Evolutionary conservation across 352 stramenopile genomes (phyloP), one percentile per base, ranked within the genome.

Genomic region (Phytophthora litchii): DNA sequence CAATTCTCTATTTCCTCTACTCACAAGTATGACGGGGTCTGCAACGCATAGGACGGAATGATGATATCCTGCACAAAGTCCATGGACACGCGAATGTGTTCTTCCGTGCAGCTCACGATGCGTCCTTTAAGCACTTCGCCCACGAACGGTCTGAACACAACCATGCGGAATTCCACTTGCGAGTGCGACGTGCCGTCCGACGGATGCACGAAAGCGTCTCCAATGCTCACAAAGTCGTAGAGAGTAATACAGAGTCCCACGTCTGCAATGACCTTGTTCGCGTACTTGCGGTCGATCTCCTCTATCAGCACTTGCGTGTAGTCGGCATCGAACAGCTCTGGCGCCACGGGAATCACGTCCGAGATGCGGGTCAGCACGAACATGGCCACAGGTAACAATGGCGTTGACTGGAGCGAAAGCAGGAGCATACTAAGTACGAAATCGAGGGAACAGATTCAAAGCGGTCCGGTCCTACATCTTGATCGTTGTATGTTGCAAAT

Each of bases 61-160:
- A 93, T 91, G 45, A 95, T 95, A 63, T 95, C 86, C 72, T 95
- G 86, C 52, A 95, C 80, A 72, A 95, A 95, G 59, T 95, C 86
- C 80, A 95, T 95, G 11, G 83, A 91, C n/a, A 95, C 81, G 54
- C 88, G 80, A 44, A 96, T 93, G 66, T 94, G 84, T 53, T 95
- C 83, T 58, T 94, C 87, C 32, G 89, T 95, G 67, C 88, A 95
- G 72, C 83, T 94, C 43, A 94, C 79, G 59, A 96, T 91, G 43
- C 86, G 88, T 9, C 88, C 88, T 59, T 94, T 94, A 35, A 96
- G 70, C 60, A 96, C 82, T 74, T 96, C 88, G 23, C 88, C 88
- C 19, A 95, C 84, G 41, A 94, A 93, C 27, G 88, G 88, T 7
- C 86, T 78, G 69, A 96, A 96, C 25, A 96, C 85, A 9, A 96